Base-by-base conservation (phyloP, 2,329 filamentous ascomycete species). In the Thermomyces lanuginosus region DNA sequence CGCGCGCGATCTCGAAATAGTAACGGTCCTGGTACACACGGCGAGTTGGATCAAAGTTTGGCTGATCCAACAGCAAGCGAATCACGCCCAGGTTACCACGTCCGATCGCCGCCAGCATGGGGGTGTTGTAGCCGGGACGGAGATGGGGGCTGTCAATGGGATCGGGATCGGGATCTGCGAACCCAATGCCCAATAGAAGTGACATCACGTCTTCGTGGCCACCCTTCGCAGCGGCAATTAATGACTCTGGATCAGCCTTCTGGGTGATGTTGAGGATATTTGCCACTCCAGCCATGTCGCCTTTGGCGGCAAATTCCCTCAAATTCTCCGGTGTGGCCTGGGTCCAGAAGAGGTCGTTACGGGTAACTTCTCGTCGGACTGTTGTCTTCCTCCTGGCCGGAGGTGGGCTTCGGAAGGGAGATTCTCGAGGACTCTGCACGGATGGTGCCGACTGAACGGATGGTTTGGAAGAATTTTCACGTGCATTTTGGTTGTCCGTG, bases 31-130 rank as follows among this genome's bases (percentile, higher is more conserved):
- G 73, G 39, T 73, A 75, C 14, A 74, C 66, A 16, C 60, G 63
- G 31, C 76, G 72, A 1, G 80, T 82, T 0, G 89, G 84, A 41
- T 98, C 76, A 46, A 95, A 93, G 14, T 65, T 63, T 24, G 69
- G 67, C 42, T 89, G 80, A 33, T 74, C 72, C 5, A 92, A 60
- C 5, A 93, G 64, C 7, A 92, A 59, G 31, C 77, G 69, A 22
- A 98, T 72, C 31, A 93, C 81, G 38, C 81, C 78, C 26, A 89
- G 66, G 41, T 92, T 89, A 4, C 70, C 71, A 39, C 86, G 77
- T 9, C 89, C 86, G 37, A 98, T 93, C 1, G 89, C 84, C 32
- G 84, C 83, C 19, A 93, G 67, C 63, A 98, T 91, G 1, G 89
- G 89, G 1, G 86, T 95, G 27, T 84, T 77, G 43, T 79, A 75